Conservation (phyloP, 2,329 filamentous ascomycete species). For the Dactylellina cionopaga region DNA sequence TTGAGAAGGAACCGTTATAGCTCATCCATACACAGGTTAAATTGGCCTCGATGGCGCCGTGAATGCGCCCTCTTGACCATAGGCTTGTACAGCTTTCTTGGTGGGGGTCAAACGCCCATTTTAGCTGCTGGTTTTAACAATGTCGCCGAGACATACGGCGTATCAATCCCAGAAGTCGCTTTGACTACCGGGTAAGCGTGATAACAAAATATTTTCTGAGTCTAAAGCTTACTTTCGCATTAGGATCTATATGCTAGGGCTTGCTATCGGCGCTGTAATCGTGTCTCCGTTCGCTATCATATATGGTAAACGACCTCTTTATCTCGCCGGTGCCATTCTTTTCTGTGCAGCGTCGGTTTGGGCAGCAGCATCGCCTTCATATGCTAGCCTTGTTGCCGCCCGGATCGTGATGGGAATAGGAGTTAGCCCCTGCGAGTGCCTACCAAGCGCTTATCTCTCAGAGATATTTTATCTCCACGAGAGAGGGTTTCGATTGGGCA, state of each 20-base stretch:
- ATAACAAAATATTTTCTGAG: slow-evolving; percentile 58
- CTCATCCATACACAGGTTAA: slow-evolving; percentile 65
- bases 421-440: slow-evolving; percentile 88
- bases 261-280: slow-evolving; percentile 84
- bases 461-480: slow-evolving; percentile 98
- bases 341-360: slow-evolving; percentile 81
- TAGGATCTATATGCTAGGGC: slow-evolving; percentile 84
- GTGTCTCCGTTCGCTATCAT: slow-evolving; percentile 90
- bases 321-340: slow-evolving; percentile 78
- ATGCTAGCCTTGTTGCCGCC: slow-evolving; percentile 79
- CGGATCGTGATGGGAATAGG: slow-evolving; percentile 85
- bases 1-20: neutral
- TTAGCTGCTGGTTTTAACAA: slow-evolving; percentile 83
- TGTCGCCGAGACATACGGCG: slow-evolving; percentile 73
- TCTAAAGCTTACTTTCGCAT: slow-evolving; percentile 39
- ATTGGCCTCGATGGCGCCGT: slow-evolving; percentile 85
- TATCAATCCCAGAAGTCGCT: slow-evolving; percentile 77
- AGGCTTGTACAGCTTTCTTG: slow-evolving; percentile 91
- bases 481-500: slow-evolving; percentile 88
- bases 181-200: slow-evolving; percentile 71
- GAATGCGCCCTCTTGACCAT: slow-evolving; percentile 82
- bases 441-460: slow-evolving; percentile 91
- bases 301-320: slow-evolving; percentile 89
- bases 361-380: slow-evolving; percentile 86
- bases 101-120: slow-evolving; percentile 89